A percentile compares a stretch with the other conserved stretches of the same genome.
phyloP scores from a whole-genome alignment of 2,329 filamentous ascomycete genomes.

The Venturia aucupariae region DNA sequence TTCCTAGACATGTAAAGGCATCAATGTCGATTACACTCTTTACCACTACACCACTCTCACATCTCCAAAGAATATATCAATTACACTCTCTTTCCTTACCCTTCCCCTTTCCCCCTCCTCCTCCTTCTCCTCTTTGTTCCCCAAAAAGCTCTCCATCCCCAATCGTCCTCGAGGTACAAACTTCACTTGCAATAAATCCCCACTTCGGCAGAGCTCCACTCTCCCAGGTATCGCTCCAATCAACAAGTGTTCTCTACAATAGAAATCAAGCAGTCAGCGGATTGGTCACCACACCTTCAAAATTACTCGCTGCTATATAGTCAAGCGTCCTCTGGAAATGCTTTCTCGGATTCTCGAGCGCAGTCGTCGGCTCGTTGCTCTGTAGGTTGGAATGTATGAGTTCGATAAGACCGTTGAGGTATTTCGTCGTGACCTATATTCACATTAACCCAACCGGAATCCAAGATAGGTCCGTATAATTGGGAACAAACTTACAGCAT shows the following conservation, averaged over 20 bases:
- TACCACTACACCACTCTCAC: no score
- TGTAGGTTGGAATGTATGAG: conserved; percentile 94
- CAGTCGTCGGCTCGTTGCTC: conserved; percentile 72
- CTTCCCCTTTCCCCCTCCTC: no score
- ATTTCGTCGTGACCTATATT: conserved; percentile 76
- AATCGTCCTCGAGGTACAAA: no score
- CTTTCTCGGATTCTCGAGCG: conserved; percentile 79
- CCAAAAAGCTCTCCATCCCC: no score
- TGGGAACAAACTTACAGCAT: conserved; percentile 54
- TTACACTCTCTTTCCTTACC: no score
- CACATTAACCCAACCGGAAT: conserved; percentile 13
- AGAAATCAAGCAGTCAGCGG: conserved; percentile 20
- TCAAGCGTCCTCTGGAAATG: conserved; percentile 94
- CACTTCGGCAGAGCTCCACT: not conserved
- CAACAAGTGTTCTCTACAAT: not conserved
- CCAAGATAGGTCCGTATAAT: conserved; percentile 6
- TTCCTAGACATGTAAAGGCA: no score
- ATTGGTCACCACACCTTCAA: conserved; percentile 79
- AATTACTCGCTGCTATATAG: conserved; percentile 84
- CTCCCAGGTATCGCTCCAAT: not conserved
- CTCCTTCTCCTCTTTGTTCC: no score
- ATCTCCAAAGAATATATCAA: no score
- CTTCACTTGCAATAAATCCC: not conserved
- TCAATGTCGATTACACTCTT: no score
- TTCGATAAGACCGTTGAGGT: conserved; percentile 95